phyloP scores from a whole-genome alignment of 768 basidiomycete genomes.

The Tulasnella sp. region DNA sequence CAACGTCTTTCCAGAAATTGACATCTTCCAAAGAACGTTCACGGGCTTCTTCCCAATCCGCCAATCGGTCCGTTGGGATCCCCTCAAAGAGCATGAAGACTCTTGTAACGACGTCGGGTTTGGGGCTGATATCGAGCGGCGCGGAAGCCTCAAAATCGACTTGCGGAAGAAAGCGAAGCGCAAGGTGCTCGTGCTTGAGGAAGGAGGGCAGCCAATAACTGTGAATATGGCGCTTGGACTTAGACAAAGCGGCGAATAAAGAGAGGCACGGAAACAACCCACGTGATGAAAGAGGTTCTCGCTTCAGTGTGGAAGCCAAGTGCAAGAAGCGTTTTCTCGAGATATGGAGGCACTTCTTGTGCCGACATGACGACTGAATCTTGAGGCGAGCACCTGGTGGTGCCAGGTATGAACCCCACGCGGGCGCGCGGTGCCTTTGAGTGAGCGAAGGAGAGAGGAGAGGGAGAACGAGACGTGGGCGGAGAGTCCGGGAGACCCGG shows the following conservation, averaged over 20 bases:
- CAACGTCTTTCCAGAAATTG: neutral
- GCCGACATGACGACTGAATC: neutral
- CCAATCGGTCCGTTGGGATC: constrained; percentile 25
- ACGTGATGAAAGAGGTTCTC: neutral
- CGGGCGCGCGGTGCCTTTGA: neutral
- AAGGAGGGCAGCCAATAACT: constrained; percentile 43
- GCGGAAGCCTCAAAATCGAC: constrained; percentile 38
- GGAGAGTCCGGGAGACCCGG: neutral
- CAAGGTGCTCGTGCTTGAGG: constrained; percentile 36
- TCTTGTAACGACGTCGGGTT: constrained; percentile 39
- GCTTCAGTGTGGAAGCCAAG: neutral
- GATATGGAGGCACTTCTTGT: neutral
- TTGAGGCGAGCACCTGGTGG: neutral
- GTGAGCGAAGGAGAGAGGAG: neutral
- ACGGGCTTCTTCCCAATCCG: neutral
- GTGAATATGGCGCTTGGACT: neutral
- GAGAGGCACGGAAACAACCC: neutral
- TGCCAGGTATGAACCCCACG: neutral
- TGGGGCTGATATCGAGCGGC: constrained; percentile 34
- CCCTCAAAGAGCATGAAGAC: constrained; percentile 46
- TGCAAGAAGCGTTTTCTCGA: neutral
- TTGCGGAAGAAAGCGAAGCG: constrained; percentile 43
- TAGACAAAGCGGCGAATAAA: neutral
- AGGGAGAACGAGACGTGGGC: neutral
- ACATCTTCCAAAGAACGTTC: neutral